Evolutionary conservation across 768 basidiomycete genomes (phyloP).

Genomic region (Suillus brevipes): DNA sequence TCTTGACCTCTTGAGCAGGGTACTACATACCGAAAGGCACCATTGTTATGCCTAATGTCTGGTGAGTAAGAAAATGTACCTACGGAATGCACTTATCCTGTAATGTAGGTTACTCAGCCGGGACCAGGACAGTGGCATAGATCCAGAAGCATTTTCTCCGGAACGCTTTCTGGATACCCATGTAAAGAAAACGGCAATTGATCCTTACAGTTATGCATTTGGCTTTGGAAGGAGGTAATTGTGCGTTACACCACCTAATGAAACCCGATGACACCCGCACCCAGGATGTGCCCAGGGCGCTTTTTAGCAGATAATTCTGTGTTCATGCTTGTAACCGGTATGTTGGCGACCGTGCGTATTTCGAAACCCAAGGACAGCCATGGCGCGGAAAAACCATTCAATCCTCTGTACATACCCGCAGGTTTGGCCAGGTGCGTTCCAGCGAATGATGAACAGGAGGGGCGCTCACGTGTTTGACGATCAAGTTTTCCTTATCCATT

Average conservation of each 20-base stretch:
- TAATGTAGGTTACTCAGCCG: constrained; percentile 1
- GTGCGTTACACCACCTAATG: neutral
- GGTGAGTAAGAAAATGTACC: neutral
- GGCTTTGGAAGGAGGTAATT: constrained; percentile 9
- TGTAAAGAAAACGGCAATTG: constrained; percentile 6
- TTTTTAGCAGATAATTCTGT: constrained; percentile 7
- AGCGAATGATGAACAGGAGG: neutral
- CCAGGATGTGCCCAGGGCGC: constrained; percentile 7
- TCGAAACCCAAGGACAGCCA: constrained; percentile 2
- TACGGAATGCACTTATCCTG: neutral
- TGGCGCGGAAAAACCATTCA: constrained; percentile 1
- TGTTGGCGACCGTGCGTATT: neutral
- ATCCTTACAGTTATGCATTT: constrained; percentile 10
- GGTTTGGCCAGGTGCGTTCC: constrained; percentile 1
- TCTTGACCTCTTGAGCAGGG: neutral
- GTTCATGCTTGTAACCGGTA: constrained; percentile 6
- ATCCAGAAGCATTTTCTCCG: constrained; percentile 6
- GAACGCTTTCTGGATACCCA: constrained; percentile 8
- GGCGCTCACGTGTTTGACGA: neutral
- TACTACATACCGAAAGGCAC: constrained; percentile 10
- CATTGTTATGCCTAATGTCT: constrained; percentile 3
- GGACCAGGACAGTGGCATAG: constrained; percentile 9
- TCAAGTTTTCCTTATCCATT: constrained; percentile 14
- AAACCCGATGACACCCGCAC: neutral
- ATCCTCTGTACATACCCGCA: constrained; percentile 1